A percentile compares a stretch with the other conserved stretches of the same genome.
Conservation (phyloP, 345 rosid genomes). For the Populus ilicifolia region DNA sequence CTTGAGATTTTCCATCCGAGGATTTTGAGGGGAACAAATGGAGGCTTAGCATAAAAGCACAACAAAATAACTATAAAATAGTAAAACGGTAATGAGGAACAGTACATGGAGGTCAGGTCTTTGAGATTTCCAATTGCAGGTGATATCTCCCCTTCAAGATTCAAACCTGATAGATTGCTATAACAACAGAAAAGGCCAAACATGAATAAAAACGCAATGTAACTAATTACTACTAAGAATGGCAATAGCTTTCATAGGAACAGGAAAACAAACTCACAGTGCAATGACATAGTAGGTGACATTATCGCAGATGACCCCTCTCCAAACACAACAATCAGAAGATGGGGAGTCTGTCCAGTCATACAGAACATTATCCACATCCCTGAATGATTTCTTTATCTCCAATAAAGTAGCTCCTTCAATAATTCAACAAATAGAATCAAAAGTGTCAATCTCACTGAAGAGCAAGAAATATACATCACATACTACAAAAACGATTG, state of each 20-base stretch:
- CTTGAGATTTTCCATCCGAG: background rate
- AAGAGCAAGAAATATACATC: no score
- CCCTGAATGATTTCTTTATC: conserved; percentile 89
- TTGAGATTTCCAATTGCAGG: conserved; percentile 83
- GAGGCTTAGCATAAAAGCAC: background rate
- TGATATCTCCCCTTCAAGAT: conserved; percentile 92
- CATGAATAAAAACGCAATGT: background rate
- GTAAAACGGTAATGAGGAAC: conserved; percentile 6
- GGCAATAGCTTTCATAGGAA: background rate
- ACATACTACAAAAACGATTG: no score
- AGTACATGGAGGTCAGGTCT: conserved; percentile 60
- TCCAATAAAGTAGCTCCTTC: conserved; percentile 75
- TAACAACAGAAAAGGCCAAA: conserved; percentile 16
- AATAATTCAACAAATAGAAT: background rate
- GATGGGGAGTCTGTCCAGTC: conserved; percentile 79
- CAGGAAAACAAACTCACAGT: conserved; percentile 51
- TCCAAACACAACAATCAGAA: conserved; percentile 87
- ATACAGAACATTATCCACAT: conserved; percentile 82
- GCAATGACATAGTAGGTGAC: conserved; percentile 76
- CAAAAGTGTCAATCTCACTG: background rate
- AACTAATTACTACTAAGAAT: background rate
- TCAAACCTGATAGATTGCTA: conserved; percentile 85
- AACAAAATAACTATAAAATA: background rate
- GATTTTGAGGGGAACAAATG: background rate
- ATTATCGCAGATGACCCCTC: conserved; percentile 81